Base-by-base conservation (phyloP, 106 monocot species). In the Platanthera guangdongensis region DNA sequence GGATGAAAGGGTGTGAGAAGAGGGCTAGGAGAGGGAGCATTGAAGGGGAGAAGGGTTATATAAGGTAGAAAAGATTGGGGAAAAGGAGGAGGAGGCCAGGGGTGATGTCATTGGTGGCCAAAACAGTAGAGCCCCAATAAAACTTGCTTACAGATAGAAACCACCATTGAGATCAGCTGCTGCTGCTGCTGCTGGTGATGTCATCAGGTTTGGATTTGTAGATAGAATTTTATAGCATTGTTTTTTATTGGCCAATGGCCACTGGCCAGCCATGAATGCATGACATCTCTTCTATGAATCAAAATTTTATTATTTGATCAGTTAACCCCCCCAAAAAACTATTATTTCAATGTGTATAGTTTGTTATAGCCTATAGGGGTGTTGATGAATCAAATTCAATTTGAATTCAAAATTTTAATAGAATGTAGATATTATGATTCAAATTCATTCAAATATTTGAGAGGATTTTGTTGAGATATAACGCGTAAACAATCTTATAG, bases 131-230 rank as follows among this genome's bases (percentile, higher is more conserved):
- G 3, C 2, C 39, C 39, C 25, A 25, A 25, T 25, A 25, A 59
- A 59, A 59, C 59, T 59, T 59, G 59, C 19, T 59, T 18, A 59
- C n/a, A 19, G 59, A 57, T n/a, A 18, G 18, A 4, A 57, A 59
- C 59, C 59, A 19, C 19, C 59, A 60, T 19, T 8, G 19, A 21
- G 21, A 25, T 0, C 25, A 0, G 25, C 25, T 25, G 25, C 25
- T 25, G 25, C 25, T 25, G 25, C 19, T 7, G 6, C 59, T 22
- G 59, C 8, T 60, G 21, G 2, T 60, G 59, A 60, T n/a, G 59
- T 60, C 59, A 60, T 60, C 59, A 60, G 6, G 59, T 60, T 19
- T 60, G 59, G 59, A 60, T 19, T 60, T 60, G 59, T 60, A 21
- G 59, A 60, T 60, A 60, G 59, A 21, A 60, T 60, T 60, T 19